Evolutionary conservation across 2,329 filamentous ascomycete genomes (phyloP), one percentile per base, ranked within the genome.

Genomic region (Penicillium sp.): DNA sequence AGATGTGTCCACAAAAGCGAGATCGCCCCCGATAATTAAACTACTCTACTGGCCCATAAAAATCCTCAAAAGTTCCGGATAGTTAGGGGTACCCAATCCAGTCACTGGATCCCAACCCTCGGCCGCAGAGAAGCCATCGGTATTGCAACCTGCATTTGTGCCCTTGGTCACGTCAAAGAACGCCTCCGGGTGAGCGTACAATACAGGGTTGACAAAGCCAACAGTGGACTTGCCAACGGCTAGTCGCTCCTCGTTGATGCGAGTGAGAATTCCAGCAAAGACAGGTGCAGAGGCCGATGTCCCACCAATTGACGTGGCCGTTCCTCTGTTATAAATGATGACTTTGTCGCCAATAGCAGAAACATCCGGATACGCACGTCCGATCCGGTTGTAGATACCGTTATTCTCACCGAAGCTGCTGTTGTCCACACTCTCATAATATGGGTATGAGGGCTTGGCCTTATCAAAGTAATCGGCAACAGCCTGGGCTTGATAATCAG

Each of bases 171-270:
- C 60, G 55, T 75, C 72, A 47, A 68, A 64, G 46, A 75, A 72
- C 0, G 62, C 70, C 45, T 67, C 66, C 0, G 72, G 69, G 40
- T 75, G 63, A 9, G 62, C 61, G 47, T 73, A 73, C 4, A 73
- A 54, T 15, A 67, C 60, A 29, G 78, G 76, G 62, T 85, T 86
- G 37, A 85, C 70, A 73, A 81, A 86, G 0, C 84, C 84, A 9
- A 85, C 69, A 1, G 77, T 71, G 6, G 71, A 67, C 75, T 81
- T 83, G 4, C 81, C 81, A 2, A 69, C 71, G 2, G 78, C 72
- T 47, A 84, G 67, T n/a, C 82, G 71, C 54, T 77, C 79, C 56
- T 84, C 83, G 58, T 86, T 85, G 55, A 84, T 75, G 5, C 84
- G 71, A 4, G 82, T 80, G 48, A 86, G 71, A 68, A 86, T 78